Evolutionary conservation across 2,329 filamentous ascomycete species (phyloP).

Genomic region (Beauveria asiatica): DNA sequence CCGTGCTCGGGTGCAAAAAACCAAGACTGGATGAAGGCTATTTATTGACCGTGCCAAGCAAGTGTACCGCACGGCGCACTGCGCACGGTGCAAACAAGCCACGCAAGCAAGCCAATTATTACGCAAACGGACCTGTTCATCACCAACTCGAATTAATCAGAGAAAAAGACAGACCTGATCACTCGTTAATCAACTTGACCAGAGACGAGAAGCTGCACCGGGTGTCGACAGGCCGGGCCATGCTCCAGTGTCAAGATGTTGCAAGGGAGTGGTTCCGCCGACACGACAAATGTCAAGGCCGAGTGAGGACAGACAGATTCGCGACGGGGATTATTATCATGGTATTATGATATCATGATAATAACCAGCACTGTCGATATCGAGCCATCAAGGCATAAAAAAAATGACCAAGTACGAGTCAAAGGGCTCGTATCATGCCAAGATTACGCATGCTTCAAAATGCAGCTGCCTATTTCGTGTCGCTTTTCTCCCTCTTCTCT

Average conservation of each 20-base stretch:
- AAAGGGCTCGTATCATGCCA: not conserved
- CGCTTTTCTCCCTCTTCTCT: not conserved
- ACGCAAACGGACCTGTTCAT: too few relatives aligned
- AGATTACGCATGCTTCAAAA: not conserved
- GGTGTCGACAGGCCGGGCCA: not conserved
- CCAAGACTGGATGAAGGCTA: too few relatives aligned
- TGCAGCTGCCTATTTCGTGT: not conserved
- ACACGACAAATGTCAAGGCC: not conserved
- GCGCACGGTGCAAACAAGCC: not conserved
- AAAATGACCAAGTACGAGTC: not conserved
- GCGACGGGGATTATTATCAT: not conserved
- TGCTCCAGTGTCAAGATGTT: too few relatives aligned
- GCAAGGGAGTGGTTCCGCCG: not conserved
- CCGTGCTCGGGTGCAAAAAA: too few relatives aligned
- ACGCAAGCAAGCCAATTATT: not conserved
- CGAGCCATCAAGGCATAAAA: not conserved
- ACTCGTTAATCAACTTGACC: too few relatives aligned
- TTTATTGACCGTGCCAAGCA: too few relatives aligned
- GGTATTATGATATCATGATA: too few relatives aligned
- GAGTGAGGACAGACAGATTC: not conserved
- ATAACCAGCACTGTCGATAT: not conserved
- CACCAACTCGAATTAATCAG: too few relatives aligned
- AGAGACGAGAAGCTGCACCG: too few relatives aligned
- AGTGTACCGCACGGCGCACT: too few relatives aligned
- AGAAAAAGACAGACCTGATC: too few relatives aligned